These are phyloP conservation scores for Physaria fendleri DNA, from an alignment of 345 rosid species.

Conservation along the genomic window DNA sequence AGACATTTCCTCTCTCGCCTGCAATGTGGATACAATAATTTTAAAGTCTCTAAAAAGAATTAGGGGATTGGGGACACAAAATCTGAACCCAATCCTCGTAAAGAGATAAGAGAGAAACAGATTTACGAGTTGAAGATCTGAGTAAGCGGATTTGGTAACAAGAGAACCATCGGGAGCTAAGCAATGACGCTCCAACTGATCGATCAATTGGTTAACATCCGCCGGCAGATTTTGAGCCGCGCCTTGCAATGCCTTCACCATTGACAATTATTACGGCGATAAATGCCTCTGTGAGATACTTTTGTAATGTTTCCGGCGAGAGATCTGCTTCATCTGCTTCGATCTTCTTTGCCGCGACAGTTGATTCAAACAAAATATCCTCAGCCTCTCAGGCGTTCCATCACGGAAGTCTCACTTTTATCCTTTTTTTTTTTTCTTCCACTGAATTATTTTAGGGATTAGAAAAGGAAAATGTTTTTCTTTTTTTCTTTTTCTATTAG, in stretches of 20 bases:
- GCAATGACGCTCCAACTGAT: conserved; percentile 97
- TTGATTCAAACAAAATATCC: too few relatives aligned
- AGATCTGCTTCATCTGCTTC: conserved; percentile 21
- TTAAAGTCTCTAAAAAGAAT: neutral
- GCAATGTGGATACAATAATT: conserved; percentile 19
- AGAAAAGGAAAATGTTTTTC: too few relatives aligned
- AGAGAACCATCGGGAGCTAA: conserved; percentile 95
- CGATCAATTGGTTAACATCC: conserved; percentile 71
- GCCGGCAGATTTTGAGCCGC: conserved; percentile 66
- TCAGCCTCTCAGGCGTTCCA: too few relatives aligned
- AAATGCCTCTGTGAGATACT: too few relatives aligned
- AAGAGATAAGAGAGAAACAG: neutral
- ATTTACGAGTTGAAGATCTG: conserved; percentile 81
- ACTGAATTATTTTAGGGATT: too few relatives aligned
- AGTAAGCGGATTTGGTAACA: conserved; percentile 75
- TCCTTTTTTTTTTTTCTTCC: too few relatives aligned
- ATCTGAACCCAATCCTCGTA: neutral
- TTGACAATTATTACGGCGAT: conserved; percentile 20
- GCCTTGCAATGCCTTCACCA: conserved; percentile 58
- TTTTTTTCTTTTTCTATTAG: too few relatives aligned
- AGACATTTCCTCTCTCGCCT: conserved; percentile 97
- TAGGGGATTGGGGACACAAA: conserved; percentile 1
- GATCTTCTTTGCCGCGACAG: conserved; percentile 18
- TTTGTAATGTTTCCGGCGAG: conserved; percentile 18
- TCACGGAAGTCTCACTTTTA: too few relatives aligned